Evolutionary conservation across 2,329 filamentous ascomycete species (phyloP), one percentile per base, ranked within the genome.

Genomic region (Escovopsis sp.): DNA sequence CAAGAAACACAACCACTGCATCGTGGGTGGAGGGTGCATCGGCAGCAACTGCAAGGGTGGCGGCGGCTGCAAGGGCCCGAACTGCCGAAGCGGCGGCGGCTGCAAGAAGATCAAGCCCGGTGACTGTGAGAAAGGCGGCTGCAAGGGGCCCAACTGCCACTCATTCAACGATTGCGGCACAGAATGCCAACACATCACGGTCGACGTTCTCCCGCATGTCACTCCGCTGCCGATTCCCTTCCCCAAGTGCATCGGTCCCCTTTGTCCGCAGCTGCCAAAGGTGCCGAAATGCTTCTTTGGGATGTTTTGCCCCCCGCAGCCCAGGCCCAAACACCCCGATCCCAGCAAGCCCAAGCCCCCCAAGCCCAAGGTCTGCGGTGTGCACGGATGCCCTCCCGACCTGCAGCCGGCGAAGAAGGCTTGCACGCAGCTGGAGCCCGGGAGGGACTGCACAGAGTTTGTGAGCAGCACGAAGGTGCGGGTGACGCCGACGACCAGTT

Each of bases 51-150:
- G 45, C 18, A 32, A 36, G 12, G 38, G 36, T 7, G 45, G 45
- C 12, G 38, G 42, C 18, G 45, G 44, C 38, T 46, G 45, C 23
- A 38, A 23, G 26, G 41, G 45, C 3, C 37, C 23, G 7, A 34
- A 40, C 9, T 47, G 45, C 11, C 26, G 32, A 36, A 18, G 12
- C 4, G 44, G 26, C 18, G 44, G 44, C 10, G 35, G 37, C 26
- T 45, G 44, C 40, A 36, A 8, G 15, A 39, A 39, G 5, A 30
- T 36, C 12, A 39, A 35, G 33, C 43, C 43, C 15, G 45, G 42
- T 18, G 19, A 32, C 15, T 47, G 45, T 30, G 40, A 45, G 26
- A 36, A 41, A 4, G 45, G 45, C 18, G 45, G 40, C 19, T 47
- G 45, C 39, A 34, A 33, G 10, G 43, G 43, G 6, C 36, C 36